Base-by-base conservation (phyloP, 75 land plant genomes). In the Pinus tabuliformis region DNA sequence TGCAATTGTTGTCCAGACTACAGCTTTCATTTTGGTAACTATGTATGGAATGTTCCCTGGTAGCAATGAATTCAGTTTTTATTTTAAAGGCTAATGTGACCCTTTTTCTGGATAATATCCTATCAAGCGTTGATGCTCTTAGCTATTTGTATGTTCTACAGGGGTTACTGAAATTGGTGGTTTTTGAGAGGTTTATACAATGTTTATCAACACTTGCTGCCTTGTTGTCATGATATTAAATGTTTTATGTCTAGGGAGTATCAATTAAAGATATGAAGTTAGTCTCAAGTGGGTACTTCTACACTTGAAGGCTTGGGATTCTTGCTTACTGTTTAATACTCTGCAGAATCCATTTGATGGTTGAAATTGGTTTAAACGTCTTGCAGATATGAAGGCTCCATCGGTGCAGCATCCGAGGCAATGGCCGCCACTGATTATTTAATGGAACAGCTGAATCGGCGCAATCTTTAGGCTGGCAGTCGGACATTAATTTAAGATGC, bases 361-460 rank as follows among this genome's bases (percentile, higher is more conserved):
- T 22, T 21, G 22, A 56, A 12, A 26, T 72, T 52, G 26, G 26
- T 15, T 72, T 7, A 6, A 54, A 45, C 22, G 8, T 17, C 71
- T 42, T 57, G 14, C 59, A 92, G 95, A 62, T 92, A 90, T 62
- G 92, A 92, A 45, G 95, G 92, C 56, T 89, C 95, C 5, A 78
- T 92, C 60, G 90, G 89, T 70, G 81, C 95, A 57, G 92, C 95
- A 63, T 82, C 92, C 22, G 86, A 83, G 57, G 90, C 92, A 74
- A 90, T 92, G 90, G 85, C 77, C 33, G 86, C 89, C 52, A 89
- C 79, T 56, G 90, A 88, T 81, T 83, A 90, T 57, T 80, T 92
- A 30, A 80, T 77, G 6, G 85, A 81, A 76, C 78, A 66, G 62
- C 56, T 86, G 60, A 75, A 59, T 36, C 77, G 73, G 49, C 65